phyloP scores from a whole-genome alignment of 345 rosid species.

The Pistacia integerrima region DNA sequence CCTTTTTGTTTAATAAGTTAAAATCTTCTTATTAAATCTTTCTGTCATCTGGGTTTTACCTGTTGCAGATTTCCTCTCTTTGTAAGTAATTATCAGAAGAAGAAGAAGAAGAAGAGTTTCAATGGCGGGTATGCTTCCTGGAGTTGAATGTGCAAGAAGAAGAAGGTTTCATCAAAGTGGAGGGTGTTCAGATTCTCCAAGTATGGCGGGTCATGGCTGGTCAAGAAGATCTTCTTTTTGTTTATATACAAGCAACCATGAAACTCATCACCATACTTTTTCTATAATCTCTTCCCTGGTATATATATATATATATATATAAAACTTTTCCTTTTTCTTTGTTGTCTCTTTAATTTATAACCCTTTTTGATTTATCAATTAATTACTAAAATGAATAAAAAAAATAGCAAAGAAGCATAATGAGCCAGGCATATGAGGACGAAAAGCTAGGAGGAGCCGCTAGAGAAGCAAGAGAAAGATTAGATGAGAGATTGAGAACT shows the following conservation, averaged over 20 bases:
- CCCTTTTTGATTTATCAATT: not conserved
- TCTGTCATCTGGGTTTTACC: too few species aligned
- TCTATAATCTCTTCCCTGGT: constrained; percentile 33
- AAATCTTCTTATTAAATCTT: too few species aligned
- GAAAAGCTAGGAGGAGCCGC: constrained; percentile 66
- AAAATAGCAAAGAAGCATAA: constrained; percentile 38
- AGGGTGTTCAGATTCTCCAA: constrained; percentile 40
- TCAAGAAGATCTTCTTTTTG: constrained; percentile 62
- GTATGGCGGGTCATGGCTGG: constrained; percentile 27
- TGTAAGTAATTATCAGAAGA: too few species aligned
- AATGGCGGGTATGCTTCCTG: constrained; percentile 92
- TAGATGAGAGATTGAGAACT: constrained; percentile 61
- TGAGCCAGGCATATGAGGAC: constrained; percentile 34
- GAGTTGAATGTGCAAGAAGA: constrained; percentile 81
- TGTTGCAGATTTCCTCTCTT: too few species aligned
- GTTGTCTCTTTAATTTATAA: not conserved
- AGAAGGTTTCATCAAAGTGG: constrained; percentile 67
- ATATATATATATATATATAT: not conserved
- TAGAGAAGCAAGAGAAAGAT: constrained; percentile 82
- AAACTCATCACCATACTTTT: constrained; percentile 31
- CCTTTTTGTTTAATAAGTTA: too few species aligned
- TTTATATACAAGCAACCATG: constrained; percentile 55
- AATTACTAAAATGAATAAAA: not conserved
- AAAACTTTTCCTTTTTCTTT: not conserved
- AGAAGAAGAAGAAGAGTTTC: too few species aligned